Percentiles rank a stretch among this genome's conserved stretches.
Conservation (phyloP, 345 rosid genomes). For the Lenwebbia sp. region DNA sequence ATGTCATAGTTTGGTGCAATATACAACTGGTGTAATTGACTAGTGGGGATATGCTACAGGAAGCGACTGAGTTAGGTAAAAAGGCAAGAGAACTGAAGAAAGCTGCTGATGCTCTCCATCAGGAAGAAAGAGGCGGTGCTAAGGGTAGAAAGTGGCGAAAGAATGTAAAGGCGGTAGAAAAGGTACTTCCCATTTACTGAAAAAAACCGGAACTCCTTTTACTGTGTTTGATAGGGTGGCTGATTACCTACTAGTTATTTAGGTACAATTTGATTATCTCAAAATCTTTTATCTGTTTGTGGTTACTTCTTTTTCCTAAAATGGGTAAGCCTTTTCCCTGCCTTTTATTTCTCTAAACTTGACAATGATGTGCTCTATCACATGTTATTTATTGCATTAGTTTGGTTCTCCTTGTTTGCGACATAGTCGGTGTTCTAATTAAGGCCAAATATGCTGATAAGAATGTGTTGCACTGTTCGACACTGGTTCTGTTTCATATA, state of each 20-base stretch:
- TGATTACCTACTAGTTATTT: background rate
- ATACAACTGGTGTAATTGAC: background rate
- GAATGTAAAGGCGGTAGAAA: conserved; percentile 90
- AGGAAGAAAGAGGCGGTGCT: conserved; percentile 91
- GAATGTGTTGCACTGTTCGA: background rate
- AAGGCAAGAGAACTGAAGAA: conserved; percentile 93
- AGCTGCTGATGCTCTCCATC: conserved; percentile 91
- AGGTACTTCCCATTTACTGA: conserved; percentile 30
- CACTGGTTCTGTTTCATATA: background rate
- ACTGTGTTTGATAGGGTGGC: background rate
- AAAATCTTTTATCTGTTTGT: background rate
- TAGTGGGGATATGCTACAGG: conserved; percentile 33
- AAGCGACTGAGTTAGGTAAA: conserved; percentile 98
- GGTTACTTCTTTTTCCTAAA: background rate
- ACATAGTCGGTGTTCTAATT: background rate
- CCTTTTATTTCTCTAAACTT: background rate
- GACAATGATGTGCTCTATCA: background rate
- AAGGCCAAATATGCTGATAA: background rate
- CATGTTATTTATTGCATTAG: background rate
- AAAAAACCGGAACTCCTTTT: background rate
- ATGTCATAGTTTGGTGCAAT: background rate
- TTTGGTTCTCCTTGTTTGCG: background rate
- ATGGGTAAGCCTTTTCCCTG: background rate
- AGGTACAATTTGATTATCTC: background rate
- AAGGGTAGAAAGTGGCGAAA: conserved; percentile 97